phyloP scores from a whole-genome alignment of 2,329 filamentous ascomycete genomes.

The Coniella lustricola region DNA sequence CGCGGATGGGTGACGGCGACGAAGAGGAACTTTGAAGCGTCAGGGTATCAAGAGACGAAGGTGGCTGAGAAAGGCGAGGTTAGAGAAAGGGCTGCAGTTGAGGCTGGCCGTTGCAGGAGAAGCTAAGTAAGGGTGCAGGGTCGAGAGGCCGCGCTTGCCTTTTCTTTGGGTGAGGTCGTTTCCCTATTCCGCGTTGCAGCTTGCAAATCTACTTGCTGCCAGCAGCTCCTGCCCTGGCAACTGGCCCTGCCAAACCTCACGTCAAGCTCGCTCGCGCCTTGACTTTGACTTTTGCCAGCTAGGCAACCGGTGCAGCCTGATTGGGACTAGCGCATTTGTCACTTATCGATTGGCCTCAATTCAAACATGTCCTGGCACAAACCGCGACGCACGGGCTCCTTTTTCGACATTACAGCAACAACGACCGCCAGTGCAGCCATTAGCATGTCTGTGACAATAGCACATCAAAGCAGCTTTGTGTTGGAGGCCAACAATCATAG shows the following conservation, averaged over 20 bases:
- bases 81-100: neutral
- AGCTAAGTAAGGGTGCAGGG: neutral
- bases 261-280: constrained; percentile 5
- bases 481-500: too few relatives aligned
- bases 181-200: constrained; percentile 1
- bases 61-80: neutral
- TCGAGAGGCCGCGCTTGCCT: neutral
- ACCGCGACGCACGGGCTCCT: too few relatives aligned
- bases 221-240: neutral
- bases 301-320: constrained; percentile 6
- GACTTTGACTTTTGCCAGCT: constrained; percentile 11
- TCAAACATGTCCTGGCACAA: too few relatives aligned
- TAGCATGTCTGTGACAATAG: too few relatives aligned
- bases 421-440: too few relatives aligned
- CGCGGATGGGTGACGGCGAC: neutral
- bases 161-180: neutral
- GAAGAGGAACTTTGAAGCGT: neutral
- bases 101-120: neutral
- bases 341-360: too few relatives aligned
- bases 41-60: neutral
- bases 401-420: too few relatives aligned
- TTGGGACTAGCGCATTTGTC: constrained; percentile 3
- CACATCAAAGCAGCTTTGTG: too few relatives aligned
- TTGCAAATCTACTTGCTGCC: constrained; percentile 1
- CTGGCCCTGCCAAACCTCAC: neutral